Evolutionary conservation across 495 filamentous ascomycete genomes (phyloP).

Genomic region (Aspergillus asperescens): DNA sequence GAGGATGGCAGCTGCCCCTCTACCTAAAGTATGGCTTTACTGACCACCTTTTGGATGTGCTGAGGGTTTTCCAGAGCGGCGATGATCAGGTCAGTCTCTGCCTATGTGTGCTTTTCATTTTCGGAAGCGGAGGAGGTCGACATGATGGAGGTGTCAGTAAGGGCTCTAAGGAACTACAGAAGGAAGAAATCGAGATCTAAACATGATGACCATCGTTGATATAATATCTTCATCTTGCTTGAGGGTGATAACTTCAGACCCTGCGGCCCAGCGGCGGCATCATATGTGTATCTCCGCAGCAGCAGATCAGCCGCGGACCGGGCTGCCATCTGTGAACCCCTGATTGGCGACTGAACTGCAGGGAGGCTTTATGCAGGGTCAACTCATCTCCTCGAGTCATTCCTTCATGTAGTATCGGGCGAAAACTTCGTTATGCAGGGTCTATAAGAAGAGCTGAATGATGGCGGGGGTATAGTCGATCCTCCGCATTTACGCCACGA

Average conservation of each 20-base stretch:
- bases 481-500: conserved; percentile 7
- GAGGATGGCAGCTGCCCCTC: conserved; percentile 35
- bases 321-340: background rate
- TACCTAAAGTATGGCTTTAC: conserved; percentile 36
- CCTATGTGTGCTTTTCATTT: background rate
- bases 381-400: background rate
- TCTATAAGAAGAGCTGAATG: background rate
- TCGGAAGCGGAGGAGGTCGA: background rate
- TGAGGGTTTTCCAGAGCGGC: conserved; percentile 22
- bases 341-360: background rate
- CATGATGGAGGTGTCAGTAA: background rate
- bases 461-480: conserved; percentile 12
- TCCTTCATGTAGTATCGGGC: background rate
- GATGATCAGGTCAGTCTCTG: background rate
- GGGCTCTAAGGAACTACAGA: background rate
- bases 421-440: background rate
- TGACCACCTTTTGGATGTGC: conserved; percentile 31
- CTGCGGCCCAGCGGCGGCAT: too few species aligned
- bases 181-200: background rate
- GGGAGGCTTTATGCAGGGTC: background rate
- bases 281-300: conserved; percentile 9
- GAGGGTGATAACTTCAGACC: background rate
- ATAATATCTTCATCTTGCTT: background rate
- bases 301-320: conserved; percentile 1
- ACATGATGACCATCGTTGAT: background rate